Percentiles rank a stretch among this genome's conserved stretches.
phyloP scores from a whole-genome alignment of 768 basidiomycete genomes.

The Russula emetica region DNA sequence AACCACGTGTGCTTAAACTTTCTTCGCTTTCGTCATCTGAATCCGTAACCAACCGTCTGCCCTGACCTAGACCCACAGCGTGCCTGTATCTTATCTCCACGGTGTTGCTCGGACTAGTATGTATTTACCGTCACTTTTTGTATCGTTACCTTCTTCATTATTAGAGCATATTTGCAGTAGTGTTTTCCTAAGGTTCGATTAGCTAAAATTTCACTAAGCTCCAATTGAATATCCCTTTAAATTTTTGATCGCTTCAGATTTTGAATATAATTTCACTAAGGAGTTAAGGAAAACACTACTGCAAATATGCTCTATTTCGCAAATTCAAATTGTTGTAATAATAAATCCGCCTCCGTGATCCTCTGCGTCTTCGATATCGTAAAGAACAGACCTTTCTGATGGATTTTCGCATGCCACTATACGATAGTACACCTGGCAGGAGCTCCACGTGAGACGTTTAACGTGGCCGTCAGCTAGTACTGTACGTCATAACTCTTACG shows the following conservation, averaged over 20 bases:
- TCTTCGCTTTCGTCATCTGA: conserved; percentile 25
- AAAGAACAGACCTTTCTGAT: conserved; percentile 6
- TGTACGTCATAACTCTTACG: not conserved
- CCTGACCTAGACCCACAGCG: not conserved
- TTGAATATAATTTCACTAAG: too few relatives aligned
- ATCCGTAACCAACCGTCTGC: conserved; percentile 15
- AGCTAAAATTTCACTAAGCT: too few relatives aligned
- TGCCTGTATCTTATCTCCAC: conserved; percentile 5
- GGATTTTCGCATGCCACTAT: not conserved
- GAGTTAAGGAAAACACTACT: too few relatives aligned
- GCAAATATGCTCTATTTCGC: too few relatives aligned
- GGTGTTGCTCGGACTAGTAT: not conserved
- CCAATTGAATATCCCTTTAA: too few relatives aligned
- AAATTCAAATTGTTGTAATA: conserved; percentile 15
- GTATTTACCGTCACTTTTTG: conserved; percentile 1
- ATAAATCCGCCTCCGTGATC: too few relatives aligned
- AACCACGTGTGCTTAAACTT: conserved; percentile 25
- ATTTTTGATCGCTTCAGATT: too few relatives aligned
- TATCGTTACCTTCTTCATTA: conserved; percentile 4
- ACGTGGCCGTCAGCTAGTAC: not conserved
- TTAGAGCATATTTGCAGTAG: too few relatives aligned
- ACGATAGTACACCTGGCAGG: not conserved
- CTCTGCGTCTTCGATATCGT: not conserved
- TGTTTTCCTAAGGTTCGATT: too few relatives aligned
- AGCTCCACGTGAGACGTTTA: not conserved